Evolutionary conservation across 306 rosid species (phyloP).

Genomic region (Fragaria nilgerrensis): DNA sequence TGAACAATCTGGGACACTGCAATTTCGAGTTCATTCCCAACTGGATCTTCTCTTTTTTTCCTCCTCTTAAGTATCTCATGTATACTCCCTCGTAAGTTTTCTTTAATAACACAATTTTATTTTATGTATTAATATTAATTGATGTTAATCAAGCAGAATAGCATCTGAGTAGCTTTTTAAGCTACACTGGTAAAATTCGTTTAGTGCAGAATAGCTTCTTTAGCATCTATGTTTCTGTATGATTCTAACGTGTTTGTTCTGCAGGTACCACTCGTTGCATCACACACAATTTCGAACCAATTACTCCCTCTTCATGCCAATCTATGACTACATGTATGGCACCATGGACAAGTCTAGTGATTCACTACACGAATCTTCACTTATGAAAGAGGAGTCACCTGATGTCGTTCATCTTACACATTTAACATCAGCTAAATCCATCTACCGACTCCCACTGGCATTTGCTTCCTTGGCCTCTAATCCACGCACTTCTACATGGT

Average conservation of each 20-base stretch:
- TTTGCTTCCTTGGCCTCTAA: conserved; percentile 35
- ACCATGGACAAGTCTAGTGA: conserved; percentile 34
- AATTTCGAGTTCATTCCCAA: conserved; percentile 44
- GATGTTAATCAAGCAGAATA: too few species aligned
- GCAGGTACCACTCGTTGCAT: conserved; percentile 44
- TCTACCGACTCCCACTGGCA: conserved; percentile 32
- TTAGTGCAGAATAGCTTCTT: too few species aligned
- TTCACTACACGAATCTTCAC: conserved; percentile 8
- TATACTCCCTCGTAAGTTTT: conserved; percentile 45
- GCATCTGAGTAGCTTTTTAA: background rate
- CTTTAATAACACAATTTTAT: background rate
- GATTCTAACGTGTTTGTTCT: background rate
- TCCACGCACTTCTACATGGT: conserved; percentile 32
- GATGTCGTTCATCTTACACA: conserved; percentile 42
- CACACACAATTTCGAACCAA: conserved; percentile 46
- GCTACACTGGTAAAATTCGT: background rate
- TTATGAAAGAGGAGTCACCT: conserved; percentile 16
- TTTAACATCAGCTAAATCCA: conserved; percentile 31
- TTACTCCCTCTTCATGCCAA: conserved; percentile 36
- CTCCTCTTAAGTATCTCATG: conserved; percentile 41
- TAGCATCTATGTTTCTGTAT: background rate
- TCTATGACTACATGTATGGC: conserved; percentile 34
- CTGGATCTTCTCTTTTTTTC: conserved; percentile 34
- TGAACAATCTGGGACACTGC: conserved; percentile 57
- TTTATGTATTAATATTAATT: too few species aligned